Percentiles rank a stretch among this genome's conserved stretches.
These are phyloP conservation scores for Gossypioides kirkii DNA, from an alignment of 345 rosid genomes.

Conservation along the genomic window DNA sequence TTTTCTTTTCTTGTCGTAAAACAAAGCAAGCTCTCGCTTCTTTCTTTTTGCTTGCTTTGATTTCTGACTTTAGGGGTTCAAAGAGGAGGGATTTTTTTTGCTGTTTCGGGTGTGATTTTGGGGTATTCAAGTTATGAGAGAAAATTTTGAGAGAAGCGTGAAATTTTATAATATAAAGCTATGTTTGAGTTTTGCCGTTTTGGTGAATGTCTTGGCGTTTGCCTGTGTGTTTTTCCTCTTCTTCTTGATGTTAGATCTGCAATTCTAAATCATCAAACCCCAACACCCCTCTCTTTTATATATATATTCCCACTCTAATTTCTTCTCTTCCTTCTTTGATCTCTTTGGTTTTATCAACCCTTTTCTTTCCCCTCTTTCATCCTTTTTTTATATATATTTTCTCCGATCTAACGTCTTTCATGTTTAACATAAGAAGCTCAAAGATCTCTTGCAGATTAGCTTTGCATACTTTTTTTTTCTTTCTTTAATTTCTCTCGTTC, in stretches of 20 bases:
- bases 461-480: not conserved
- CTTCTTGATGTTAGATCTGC: slow-evolving; percentile 63
- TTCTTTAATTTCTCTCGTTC: not conserved
- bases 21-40: slow-evolving; percentile 1
- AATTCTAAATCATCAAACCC: slow-evolving; percentile 27
- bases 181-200: slow-evolving; percentile 46
- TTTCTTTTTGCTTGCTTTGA: slow-evolving; percentile 26
- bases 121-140: not conserved
- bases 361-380: slow-evolving; percentile 3
- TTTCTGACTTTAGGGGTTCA: slow-evolving; percentile 18
- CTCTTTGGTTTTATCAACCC: slow-evolving; percentile 13
- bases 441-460: not conserved
- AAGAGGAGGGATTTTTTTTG: slow-evolving; percentile 4
- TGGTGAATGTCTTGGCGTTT: slow-evolving; percentile 72
- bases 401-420: slow-evolving; percentile 5
- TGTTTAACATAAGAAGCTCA: slow-evolving; percentile 5
- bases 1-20: not conserved
- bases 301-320: slow-evolving; percentile 19
- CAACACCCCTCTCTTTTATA: slow-evolving; percentile 26
- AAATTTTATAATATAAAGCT: not conserved
- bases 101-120: slow-evolving; percentile 25
- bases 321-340: not conserved
- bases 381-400: not conserved
- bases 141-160: slow-evolving; percentile 2
- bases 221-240: slow-evolving; percentile 25